phyloP scores from a whole-genome alignment of 179 eudicot species.

The Amaranthus tricolor region DNA sequence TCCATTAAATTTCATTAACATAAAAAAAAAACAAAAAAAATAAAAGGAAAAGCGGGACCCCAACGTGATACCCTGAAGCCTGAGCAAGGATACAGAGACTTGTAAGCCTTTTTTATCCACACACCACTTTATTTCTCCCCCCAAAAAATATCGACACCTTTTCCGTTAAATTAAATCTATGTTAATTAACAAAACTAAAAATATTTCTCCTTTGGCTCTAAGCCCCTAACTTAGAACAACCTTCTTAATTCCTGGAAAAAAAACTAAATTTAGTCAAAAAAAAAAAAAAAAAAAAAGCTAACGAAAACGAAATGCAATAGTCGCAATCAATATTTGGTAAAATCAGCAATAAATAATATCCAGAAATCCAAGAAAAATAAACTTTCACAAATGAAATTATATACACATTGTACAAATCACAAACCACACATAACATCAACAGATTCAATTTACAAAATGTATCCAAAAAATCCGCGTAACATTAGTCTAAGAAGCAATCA shows the following conservation, averaged over 20 bases:
- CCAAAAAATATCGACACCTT: too few species aligned
- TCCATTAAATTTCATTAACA: constrained; percentile 1
- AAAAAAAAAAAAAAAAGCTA: not conserved
- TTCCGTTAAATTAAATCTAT: too few species aligned
- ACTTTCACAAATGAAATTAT: not conserved
- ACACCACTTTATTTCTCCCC: not conserved
- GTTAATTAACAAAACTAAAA: too few species aligned
- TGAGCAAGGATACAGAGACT: constrained; percentile 23
- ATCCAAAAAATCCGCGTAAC: not conserved
- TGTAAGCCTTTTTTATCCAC: not conserved
- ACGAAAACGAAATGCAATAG: not conserved
- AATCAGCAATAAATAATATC: not conserved
- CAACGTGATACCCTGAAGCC: constrained; percentile 11
- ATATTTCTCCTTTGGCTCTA: not conserved
- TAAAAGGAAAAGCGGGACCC: constrained; percentile 24
- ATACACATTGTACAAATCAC: not conserved
- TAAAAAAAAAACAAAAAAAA: constrained; percentile 4
- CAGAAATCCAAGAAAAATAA: not conserved
- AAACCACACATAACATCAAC: not conserved
- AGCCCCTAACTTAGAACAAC: not conserved
- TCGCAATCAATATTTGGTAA: not conserved
- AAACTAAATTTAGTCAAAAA: not conserved
- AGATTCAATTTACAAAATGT: not conserved
- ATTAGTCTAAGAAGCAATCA: too few species aligned
- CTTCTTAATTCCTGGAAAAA: not conserved